Evolutionary conservation across 768 basidiomycete species (phyloP), one percentile per base, ranked within the genome.

Genomic region (Serendipita sp.): DNA sequence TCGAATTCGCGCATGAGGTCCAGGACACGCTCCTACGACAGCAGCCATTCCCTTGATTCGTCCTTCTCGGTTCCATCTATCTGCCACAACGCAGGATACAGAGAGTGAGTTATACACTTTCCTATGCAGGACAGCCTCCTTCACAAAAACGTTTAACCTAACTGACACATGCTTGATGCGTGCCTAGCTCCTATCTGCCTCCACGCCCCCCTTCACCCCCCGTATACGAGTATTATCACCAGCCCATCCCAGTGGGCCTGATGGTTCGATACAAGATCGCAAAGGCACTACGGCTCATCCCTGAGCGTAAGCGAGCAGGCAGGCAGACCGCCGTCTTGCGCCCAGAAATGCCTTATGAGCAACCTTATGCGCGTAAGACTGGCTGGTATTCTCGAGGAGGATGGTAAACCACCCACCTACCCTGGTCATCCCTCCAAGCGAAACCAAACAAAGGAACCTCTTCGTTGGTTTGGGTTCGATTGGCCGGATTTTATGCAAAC

Each of bases 21-120:
- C 13, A 58, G 53, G 53, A 58, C 53, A n/a, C 24, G 17, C 24
- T 58, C 53, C 24, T 33, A 33, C 30, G 53, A 28, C 26, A 58
- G 53, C 33, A 34, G 33, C 53, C 53, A 58, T 2, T 58, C 53
- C 17, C 53, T 58, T 11, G 53, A 58, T 31, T 58, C 53, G 20
- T 58, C 53, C 17, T 58, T 58, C 26, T 58, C 53, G 24, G 53
- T 58, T 24, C 53, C 53, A n/a, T 58, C 53, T 11, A 58, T 58
- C 53, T 58, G 53, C 53, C 24, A 58, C 17, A 50, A 50, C 30
- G 5, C 20, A 24, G 24, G 53, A 4, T 58, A 58, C 53, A 28
- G 53, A 58, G 53, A 58, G 53, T 58, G 30, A 24, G 53, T 58
- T 13, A 22, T 22, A 1, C 11, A 22, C 13, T 50, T 2, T 50